These are phyloP conservation scores for Afroboletus lepidellus DNA, from an alignment of 1,284 basidiomycete species.

Conservation along the genomic window DNA sequence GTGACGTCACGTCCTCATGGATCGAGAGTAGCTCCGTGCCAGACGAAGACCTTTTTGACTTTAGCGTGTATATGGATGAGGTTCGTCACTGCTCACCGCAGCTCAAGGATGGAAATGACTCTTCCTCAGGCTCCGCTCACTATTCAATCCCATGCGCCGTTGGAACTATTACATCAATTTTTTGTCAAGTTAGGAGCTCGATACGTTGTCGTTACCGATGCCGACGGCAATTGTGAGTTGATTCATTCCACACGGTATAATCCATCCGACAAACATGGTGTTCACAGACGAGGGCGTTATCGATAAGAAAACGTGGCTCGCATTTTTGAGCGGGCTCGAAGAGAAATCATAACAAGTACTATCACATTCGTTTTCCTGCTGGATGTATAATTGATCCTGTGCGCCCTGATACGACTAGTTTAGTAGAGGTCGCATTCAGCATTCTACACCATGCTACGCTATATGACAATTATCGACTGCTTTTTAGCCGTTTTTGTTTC, in stretches of 20 bases:
- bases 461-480: not conserved
- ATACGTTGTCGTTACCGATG: conserved; percentile 83
- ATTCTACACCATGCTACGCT: not conserved
- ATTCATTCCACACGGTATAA: not conserved
- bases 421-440: not conserved
- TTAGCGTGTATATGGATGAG: conserved; percentile 89
- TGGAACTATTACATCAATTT: conserved; percentile 88
- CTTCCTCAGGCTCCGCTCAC: conserved; percentile 75
- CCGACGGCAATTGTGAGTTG: conserved; percentile 76
- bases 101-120: conserved; percentile 2
- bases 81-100: conserved; percentile 40
- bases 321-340: conserved; percentile 74
- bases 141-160: conserved; percentile 77
- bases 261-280: conserved; percentile 5
- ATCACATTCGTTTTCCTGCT: not conserved
- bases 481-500: no score
- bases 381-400: not conserved
- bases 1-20: conserved; percentile 53
- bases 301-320: conserved; percentile 91
- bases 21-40: conserved; percentile 37
- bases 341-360: conserved; percentile 39
- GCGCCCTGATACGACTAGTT: not conserved
- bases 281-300: conserved; percentile 80
- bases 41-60: conserved; percentile 70
- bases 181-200: conserved; percentile 92